Base-by-base conservation (phyloP, 1,284 basidiomycete species). In the Ustilago nuda region DNA sequence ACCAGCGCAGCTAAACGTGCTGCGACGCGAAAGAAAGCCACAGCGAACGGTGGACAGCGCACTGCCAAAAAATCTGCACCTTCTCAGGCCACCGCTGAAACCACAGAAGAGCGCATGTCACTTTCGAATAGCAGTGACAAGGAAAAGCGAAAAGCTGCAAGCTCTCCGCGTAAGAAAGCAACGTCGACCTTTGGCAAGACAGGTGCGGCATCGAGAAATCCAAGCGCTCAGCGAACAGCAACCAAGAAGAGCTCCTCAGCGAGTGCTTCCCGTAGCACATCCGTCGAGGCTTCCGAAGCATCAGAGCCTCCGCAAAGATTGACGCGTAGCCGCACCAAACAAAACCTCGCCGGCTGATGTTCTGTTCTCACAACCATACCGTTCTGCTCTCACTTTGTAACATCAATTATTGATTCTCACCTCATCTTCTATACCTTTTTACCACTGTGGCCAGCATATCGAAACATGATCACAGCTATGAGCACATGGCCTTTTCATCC, bases 291-390 rank as follows among this genome's bases (percentile, higher is more conserved):
- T 11, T 27, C 50, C 4, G 61, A 56, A 52, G 33, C 53, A 30
- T 50, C 60, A 11, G 64, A 63, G 52, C 64, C 64, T 4, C 57
- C 61, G 30, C 60, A 66, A 36, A 62, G 69, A 43, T 52, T 71
- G 13, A 76, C 68, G 9, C 62, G 73, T 12, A 76, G 69, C 46
- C 67, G 68, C 39, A 76, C 67, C 36, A 71, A 63, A 23, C 64
- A 76, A 39, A 65, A 76, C 13, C 57, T 75, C 12, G 56, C 50
- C 23, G 66, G 58, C 7, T 74, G 59, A 69, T 17, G 23, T 7
- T 27, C 15, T 32, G 11, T 19, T 37, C 46, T 4, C n/a, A 32
- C 36, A 36, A 27, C 11, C 41, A 46, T 35, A 12, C 19, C 48
- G 46, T 15, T 48, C 23, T 48, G 54, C 53, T 53, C 36, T 15